A percentile compares a stretch with the other conserved stretches of the same genome.
phyloP scores from a whole-genome alignment of 148 eudicot species.

The Vaccinium myrtillus region DNA sequence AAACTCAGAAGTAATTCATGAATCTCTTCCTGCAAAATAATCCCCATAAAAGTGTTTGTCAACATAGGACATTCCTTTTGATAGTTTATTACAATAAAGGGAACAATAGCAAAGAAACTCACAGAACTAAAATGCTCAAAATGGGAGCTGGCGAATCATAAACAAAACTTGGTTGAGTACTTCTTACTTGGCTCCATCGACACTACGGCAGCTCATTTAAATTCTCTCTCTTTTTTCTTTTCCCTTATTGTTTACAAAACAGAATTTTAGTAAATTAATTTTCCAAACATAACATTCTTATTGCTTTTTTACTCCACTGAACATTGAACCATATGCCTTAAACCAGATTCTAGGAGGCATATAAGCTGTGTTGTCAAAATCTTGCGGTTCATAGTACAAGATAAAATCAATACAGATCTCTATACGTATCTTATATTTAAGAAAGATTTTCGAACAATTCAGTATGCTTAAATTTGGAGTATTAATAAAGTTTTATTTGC shows the following conservation, averaged over 20 bases:
- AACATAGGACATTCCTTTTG: neutral
- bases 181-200: neutral
- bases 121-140: neutral
- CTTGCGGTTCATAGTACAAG: too few relatives aligned
- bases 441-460: too few relatives aligned
- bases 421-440: too few relatives aligned
- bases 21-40: conserved; percentile 77
- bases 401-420: too few relatives aligned
- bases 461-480: too few relatives aligned
- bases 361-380: too few relatives aligned
- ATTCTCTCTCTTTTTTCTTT: neutral
- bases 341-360: neutral
- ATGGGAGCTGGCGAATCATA: neutral
- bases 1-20: conserved; percentile 90
- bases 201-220: neutral
- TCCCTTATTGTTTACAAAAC: neutral
- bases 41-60: neutral
- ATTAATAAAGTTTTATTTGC: too few relatives aligned
- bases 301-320: neutral
- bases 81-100: neutral
- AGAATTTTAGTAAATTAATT: neutral
- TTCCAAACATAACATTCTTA: neutral
- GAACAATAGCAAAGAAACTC: neutral
- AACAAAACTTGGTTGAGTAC: neutral
- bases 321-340: neutral